These are phyloP conservation scores for Daucus carota DNA, from an alignment of 129 eudicot species.

Conservation along the genomic window DNA sequence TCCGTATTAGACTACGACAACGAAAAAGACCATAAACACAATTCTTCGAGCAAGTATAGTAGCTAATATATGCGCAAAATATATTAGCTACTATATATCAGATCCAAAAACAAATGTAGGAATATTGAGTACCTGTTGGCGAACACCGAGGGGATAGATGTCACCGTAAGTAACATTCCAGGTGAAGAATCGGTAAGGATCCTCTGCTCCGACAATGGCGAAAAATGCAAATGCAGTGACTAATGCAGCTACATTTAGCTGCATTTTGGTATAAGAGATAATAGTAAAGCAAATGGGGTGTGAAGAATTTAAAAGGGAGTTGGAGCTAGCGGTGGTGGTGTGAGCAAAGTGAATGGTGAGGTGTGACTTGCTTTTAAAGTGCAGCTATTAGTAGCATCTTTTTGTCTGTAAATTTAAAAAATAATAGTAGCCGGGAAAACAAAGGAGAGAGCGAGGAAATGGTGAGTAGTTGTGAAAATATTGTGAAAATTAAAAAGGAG, in stretches of 20 bases:
- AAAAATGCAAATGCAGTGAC: conserved; percentile 23
- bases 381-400: conserved; percentile 20
- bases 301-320: neutral
- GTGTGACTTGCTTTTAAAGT: conserved; percentile 36
- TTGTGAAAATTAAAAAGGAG: neutral
- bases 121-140: conserved; percentile 70
- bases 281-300: neutral
- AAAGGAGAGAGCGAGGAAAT: conserved; percentile 2
- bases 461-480: neutral
- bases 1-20: neutral
- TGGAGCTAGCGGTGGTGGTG: conserved; percentile 1
- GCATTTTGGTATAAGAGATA: conserved; percentile 18
- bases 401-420: neutral
- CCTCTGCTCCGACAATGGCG: conserved; percentile 40
- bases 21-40: neutral
- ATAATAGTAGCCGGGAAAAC: neutral
- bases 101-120: no score
- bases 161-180: conserved; percentile 88
- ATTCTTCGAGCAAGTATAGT: no score
- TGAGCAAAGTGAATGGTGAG: conserved; percentile 26
- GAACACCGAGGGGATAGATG: conserved; percentile 80
- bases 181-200: conserved; percentile 61
- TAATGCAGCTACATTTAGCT: conserved; percentile 23
- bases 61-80: no score
- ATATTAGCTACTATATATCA: no score